phyloP scores from a whole-genome alignment of 139 green algal species.

The Tetratostichococcus sp. region DNA sequence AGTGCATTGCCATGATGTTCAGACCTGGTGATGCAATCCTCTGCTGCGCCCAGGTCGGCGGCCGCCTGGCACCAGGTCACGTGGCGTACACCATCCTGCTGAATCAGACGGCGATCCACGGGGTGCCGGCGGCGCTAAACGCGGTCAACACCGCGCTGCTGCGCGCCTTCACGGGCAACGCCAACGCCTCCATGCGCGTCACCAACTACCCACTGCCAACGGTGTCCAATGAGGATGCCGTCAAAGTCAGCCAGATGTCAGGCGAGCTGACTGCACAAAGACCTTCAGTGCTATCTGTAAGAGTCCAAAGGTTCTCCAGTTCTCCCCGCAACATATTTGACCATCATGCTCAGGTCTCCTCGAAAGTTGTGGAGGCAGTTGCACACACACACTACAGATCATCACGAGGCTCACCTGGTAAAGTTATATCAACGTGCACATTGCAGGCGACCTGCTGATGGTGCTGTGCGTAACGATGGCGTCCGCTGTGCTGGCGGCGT shows the following conservation, averaged over 20 bases:
- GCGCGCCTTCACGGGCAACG: conserved; percentile 15
- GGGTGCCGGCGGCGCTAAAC: conserved; percentile 46
- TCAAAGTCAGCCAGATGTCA: conserved; percentile 8
- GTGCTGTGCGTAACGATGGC: conserved; percentile 69
- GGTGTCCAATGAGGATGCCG: conserved; percentile 34
- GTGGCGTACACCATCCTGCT: conserved; percentile 27
- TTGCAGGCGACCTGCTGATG: conserved; percentile 52
- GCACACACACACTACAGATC: no score
- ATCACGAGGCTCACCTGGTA: no score
- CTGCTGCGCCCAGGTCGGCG: background rate
- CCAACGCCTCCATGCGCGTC: conserved; percentile 19
- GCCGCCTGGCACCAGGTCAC: background rate
- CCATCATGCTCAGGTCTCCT: no score
- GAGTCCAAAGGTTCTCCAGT: no score
- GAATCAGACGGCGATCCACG: conserved; percentile 41
- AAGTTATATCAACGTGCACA: background rate
- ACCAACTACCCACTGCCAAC: conserved; percentile 42
- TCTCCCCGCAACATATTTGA: no score
- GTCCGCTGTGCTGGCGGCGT: conserved; percentile 44
- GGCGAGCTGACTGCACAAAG: background rate
- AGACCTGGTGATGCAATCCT: no score
- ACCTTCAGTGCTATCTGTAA: background rate
- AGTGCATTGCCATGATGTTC: no score
- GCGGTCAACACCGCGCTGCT: conserved; percentile 34
- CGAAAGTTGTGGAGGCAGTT: no score